phyloP scores from a whole-genome alignment of 805 yeast species.

The Nakazawaea ishiwadae region DNA sequence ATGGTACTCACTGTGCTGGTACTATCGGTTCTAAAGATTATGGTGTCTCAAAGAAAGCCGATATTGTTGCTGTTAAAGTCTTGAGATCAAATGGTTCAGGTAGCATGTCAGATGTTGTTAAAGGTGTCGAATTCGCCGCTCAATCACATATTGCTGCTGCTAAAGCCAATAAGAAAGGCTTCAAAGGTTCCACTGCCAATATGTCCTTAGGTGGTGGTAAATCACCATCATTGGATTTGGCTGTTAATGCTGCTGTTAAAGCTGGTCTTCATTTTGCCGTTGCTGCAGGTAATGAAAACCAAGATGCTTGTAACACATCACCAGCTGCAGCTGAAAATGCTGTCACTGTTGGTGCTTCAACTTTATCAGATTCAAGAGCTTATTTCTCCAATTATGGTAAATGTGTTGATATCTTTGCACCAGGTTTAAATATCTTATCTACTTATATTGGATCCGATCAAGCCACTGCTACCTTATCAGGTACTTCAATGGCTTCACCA shows the following conservation, averaged over 20 bases:
- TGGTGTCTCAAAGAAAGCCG: constrained; percentile 82
- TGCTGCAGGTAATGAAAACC: constrained; percentile 94
- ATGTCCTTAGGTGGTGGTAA: constrained; percentile 95
- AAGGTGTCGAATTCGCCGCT: constrained; percentile 84
- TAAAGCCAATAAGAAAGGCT: constrained; percentile 52
- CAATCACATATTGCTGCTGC: constrained; percentile 55
- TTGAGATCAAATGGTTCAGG: constrained; percentile 81
- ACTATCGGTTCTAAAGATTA: constrained; percentile 76
- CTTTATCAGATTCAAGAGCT: constrained; percentile 85
- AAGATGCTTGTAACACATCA: constrained; percentile 87
- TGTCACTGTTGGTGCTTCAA: constrained; percentile 93
- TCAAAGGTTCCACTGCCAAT: constrained; percentile 84
- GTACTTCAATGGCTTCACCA: constrained; percentile 99
- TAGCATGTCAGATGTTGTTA: constrained; percentile 75
- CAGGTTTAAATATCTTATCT: constrained; percentile 86
- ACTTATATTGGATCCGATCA: constrained; percentile 74
- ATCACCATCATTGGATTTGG: constrained; percentile 80
- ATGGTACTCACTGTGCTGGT: constrained; percentile 98
- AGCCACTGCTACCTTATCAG: constrained; percentile 81
- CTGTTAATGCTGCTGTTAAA: constrained; percentile 83
- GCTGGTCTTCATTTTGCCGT: constrained; percentile 91
- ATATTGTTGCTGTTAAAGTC: constrained; percentile 79
- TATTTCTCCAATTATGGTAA: constrained; percentile 92
- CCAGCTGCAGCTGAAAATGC: constrained; percentile 87
- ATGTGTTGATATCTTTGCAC: constrained; percentile 96